Conservation (phyloP, 495 filamentous ascomycete species). For the Amorphotheca resinae region DNA sequence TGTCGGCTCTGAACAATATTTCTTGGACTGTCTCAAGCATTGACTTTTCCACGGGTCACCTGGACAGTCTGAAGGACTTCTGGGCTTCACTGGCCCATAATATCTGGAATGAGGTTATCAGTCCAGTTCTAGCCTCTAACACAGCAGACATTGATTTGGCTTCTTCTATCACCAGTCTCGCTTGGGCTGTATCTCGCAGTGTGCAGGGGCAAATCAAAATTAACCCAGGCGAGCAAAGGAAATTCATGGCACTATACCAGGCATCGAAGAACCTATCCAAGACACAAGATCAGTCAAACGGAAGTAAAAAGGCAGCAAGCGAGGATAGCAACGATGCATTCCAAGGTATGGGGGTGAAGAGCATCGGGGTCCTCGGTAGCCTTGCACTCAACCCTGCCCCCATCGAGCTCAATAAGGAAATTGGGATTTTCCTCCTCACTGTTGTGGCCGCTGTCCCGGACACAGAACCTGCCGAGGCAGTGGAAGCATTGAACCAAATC, state of each 20-base stretch:
- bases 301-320: slow-evolving; percentile 4
- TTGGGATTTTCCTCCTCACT: slow-evolving; percentile 46
- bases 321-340: slow-evolving; percentile 31
- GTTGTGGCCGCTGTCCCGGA: slow-evolving; percentile 31
- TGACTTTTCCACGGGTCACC: slow-evolving; percentile 26
- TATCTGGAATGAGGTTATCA: slow-evolving; percentile 39
- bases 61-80: slow-evolving; percentile 24
- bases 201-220: slow-evolving; percentile 35
- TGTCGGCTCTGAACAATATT: slow-evolving; percentile 47
- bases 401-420: slow-evolving; percentile 36
- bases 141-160: slow-evolving; percentile 48
- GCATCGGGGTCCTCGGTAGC: slow-evolving; percentile 46
- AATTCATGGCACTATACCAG: slow-evolving; percentile 48
- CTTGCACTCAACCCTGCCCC: slow-evolving; percentile 36
- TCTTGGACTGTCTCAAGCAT: slow-evolving; percentile 43
- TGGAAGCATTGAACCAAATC: slow-evolving; percentile 47
- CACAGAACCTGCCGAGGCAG: slow-evolving; percentile 34
- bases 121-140: slow-evolving; percentile 39
- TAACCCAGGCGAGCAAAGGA: slow-evolving; percentile 34
- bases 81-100: slow-evolving; percentile 38
- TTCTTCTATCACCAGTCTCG: slow-evolving; percentile 42
- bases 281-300: slow-evolving; percentile 9
- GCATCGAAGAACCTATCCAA: slow-evolving; percentile 29
- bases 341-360: slow-evolving; percentile 42
- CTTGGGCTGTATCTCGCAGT: slow-evolving; percentile 46